Base-by-base conservation (phyloP, 139 green algal species). In the Chlorella vulgaris region DNA sequence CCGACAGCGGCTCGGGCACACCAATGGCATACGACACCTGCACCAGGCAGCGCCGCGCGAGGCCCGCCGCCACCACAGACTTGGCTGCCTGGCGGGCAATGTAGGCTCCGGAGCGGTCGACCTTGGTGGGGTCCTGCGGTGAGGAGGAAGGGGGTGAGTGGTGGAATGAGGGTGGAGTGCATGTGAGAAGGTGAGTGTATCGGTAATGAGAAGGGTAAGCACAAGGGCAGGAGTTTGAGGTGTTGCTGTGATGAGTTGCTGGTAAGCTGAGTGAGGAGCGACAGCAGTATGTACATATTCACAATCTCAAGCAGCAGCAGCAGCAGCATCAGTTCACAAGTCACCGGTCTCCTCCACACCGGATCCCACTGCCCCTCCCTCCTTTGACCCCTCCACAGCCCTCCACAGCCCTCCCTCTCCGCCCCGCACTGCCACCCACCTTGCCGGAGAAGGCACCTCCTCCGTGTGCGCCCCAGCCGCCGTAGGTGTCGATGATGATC, bases 401-500 rank as follows among this genome's bases (percentile, higher is more conserved):
- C 47, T 15, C 55, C 15, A 28, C 18, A 28, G 55, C 55, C 5
- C 55, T 29, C 5, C 18, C 55, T 5, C 55, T 5, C 21, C 21
- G 22, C 15, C 18, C 5, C 8, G 55, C 5, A 50, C 43, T 89
- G 91, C 5, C 0, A 18, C 76, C 24, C 63, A 97, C 94, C 93
- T 98, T 98, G 83, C 96, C 95, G 69, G 93, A 98, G 94, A 99
- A 99, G 74, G 97, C 97, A 70, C 97, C 97, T 69, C 97, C 97
- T 80, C 97, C 97, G 88, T 99, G 97, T 0, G 97, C 97, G 73
- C 97, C 97, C 97, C 97, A 99, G 79, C 97, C 97, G 42, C 97
- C 97, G 85, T 99, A 99, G 42, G 97, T 99, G 91, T 99, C 97
- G 79, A 99, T 99, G 90, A 99, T 99, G 90, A 99, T 99, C 92